These are phyloP conservation scores for Arthrobotrys musiformis DNA, from an alignment of 2,329 filamentous ascomycete species.

Conservation along the genomic window DNA sequence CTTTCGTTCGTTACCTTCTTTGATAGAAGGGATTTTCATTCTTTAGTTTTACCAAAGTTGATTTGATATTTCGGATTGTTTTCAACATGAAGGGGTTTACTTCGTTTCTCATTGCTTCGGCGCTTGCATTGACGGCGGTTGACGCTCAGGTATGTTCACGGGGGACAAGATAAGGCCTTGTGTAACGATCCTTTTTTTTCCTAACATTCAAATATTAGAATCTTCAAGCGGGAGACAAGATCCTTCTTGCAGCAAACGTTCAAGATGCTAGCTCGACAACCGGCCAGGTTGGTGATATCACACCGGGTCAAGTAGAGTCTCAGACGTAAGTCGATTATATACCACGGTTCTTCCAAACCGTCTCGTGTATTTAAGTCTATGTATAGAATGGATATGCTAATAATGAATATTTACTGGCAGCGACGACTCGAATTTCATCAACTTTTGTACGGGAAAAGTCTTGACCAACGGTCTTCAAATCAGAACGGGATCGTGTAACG, in stretches of 20 bases:
- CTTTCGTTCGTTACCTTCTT: conserved; percentile 45
- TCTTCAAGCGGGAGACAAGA: conserved; percentile 55
- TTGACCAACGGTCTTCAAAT: conserved; percentile 73
- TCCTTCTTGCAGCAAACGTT: conserved; percentile 63
- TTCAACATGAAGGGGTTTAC: conserved; percentile 41
- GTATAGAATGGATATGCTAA: no score
- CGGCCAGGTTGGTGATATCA: conserved; percentile 64
- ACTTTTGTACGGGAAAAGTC: conserved; percentile 69
- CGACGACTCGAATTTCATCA: conserved; percentile 72
- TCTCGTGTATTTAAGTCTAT: no score
- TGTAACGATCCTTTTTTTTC: neutral
- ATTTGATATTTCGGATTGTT: conserved; percentile 45
- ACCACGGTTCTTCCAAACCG: no score
- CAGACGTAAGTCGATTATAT: conserved; percentile 66
- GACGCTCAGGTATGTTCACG: conserved; percentile 45
- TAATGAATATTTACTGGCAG: no score
- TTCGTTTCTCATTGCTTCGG: conserved; percentile 48
- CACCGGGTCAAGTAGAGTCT: conserved; percentile 68
- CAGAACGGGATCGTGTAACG: conserved; percentile 72
- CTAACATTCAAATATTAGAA: neutral
- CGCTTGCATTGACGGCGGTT: conserved; percentile 35
- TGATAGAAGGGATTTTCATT: conserved; percentile 47
- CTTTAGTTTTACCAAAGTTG: conserved; percentile 52
- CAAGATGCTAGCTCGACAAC: conserved; percentile 67
- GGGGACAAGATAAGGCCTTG: neutral